Evolutionary conservation across 257 asterid species (phyloP).

Genomic region (Haberlea rhodopensis): DNA sequence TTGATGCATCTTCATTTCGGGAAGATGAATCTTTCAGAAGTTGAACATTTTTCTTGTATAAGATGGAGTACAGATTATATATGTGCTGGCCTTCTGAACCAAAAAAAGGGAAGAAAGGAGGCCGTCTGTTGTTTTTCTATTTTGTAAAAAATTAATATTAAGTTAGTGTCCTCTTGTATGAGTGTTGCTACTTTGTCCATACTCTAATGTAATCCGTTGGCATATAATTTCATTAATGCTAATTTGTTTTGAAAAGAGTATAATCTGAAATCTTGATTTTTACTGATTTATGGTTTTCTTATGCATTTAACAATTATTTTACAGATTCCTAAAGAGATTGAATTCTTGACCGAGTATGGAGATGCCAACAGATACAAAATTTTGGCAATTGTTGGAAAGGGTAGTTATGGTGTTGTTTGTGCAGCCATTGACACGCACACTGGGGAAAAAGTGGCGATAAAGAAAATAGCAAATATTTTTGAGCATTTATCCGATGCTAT

Average conservation of each 20-base stretch:
- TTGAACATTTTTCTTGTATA: background rate
- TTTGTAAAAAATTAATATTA: too few relatives aligned
- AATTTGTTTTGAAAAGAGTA: background rate
- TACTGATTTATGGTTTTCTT: background rate
- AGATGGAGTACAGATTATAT: background rate
- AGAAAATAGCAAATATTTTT: conserved; percentile 87
- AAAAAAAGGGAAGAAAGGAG: background rate
- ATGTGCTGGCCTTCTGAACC: background rate
- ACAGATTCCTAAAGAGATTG: conserved; percentile 73
- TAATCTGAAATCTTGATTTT: conserved; percentile 2
- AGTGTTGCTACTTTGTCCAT: background rate
- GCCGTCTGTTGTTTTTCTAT: too few relatives aligned
- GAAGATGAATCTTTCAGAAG: background rate
- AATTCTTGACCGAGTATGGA: conserved; percentile 94
- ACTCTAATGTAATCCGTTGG: background rate
- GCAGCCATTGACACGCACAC: conserved; percentile 89
- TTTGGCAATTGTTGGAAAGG: conserved; percentile 96
- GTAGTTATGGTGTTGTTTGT: conserved; percentile 96
- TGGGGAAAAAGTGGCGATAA: conserved; percentile 91
- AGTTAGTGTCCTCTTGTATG: background rate
- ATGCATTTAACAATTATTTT: conserved; percentile 22
- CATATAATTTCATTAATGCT: background rate
- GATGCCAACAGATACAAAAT: conserved; percentile 90
- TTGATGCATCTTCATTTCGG: background rate
- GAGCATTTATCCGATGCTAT: conserved; percentile 98